Percentiles rank a stretch among this genome's conserved stretches.
phyloP scores from a whole-genome alignment of 306 rosid genomes.

The Senna siamea region DNA sequence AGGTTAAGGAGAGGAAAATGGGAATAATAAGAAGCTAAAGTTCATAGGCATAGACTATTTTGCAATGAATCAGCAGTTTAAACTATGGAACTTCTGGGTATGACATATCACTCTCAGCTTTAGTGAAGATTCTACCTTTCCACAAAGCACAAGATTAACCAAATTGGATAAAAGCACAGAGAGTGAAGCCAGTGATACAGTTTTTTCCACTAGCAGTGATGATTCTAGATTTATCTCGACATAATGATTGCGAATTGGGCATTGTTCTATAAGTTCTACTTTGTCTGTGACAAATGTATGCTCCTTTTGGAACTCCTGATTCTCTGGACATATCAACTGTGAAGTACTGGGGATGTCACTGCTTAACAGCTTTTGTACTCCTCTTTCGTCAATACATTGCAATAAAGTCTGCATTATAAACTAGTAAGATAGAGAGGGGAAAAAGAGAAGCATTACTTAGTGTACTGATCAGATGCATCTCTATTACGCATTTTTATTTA shows the following conservation, averaged over 20 bases:
- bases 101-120: constrained; percentile 34
- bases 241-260: constrained; percentile 59
- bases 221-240: constrained; percentile 43
- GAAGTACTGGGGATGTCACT: constrained; percentile 53
- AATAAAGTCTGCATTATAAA: constrained; percentile 60
- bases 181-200: constrained; percentile 33
- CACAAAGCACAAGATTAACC: constrained; percentile 43
- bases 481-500: constrained; percentile 20
- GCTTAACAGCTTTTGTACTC: constrained; percentile 52
- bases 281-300: constrained; percentile 42
- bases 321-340: constrained; percentile 55
- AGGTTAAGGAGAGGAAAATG: constrained; percentile 26
- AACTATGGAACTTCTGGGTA: constrained; percentile 30
- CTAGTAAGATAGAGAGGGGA: constrained; percentile 42
- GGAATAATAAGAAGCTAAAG: constrained; percentile 2
- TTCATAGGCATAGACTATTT: constrained; percentile 11
- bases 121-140: constrained; percentile 53
- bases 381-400: constrained; percentile 64
- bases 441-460: constrained; percentile 22
- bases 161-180: constrained; percentile 43
- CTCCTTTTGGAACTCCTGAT: constrained; percentile 50
- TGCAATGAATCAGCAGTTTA: constrained; percentile 19
- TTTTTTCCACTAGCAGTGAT: constrained; percentile 41
- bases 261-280: constrained; percentile 57
- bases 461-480: constrained; percentile 28